Base-by-base conservation (phyloP, 2,329 filamentous ascomycete species). In the Penicillium sp. region DNA sequence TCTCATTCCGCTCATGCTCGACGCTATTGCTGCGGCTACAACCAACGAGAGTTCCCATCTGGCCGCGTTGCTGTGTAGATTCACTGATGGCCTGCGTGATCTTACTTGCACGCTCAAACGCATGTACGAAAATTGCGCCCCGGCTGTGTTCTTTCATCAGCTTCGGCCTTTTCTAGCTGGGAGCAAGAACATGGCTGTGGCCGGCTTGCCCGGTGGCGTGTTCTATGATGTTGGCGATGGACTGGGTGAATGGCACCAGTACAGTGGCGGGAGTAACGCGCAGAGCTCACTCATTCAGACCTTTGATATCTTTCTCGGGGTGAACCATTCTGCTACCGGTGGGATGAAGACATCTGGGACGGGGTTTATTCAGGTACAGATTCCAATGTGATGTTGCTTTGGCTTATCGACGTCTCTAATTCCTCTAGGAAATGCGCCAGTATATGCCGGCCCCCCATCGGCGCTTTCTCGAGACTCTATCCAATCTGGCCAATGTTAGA, bases 371-470 rank as follows among this genome's bases (percentile, higher is more conserved):
- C 44, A 60, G 46, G 60, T 61, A 48, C 41, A 9, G 5, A 22
- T 22, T 22, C 5, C 18, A 22, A 5, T 22, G 18, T 5, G 18
- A 9, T 22, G 18, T 22, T 22, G 22, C 31, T 23, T 23, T 6
- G 20, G 17, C 13, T 30, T 15, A 13, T 11, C 55, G 51, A 23
- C 39, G 52, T 11, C 36, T n/a, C n/a, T n/a, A n/a, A n/a, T n/a
- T n/a, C n/a, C 18, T 5, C 18, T 22, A 70, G 51, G 70, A 75
- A 50, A 75, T 76, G 71, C 64, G 72, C 6, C 60, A 64, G 8
- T 76, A 76, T 45, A 76, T 76, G 73, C 73, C 73, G 2, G 69
- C 69, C 0, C 64, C 68, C 3, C 73, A 76, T 43, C 64, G 68
- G 12, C 58, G 66, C n/a, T 75, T 76, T 47, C 52, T 76, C 4